A percentile compares a stretch with the other conserved stretches of the same genome.
Evolutionary conservation across 2,329 filamentous ascomycete species (phyloP).

Genomic region (Alternaria angustiovoidea): DNA sequence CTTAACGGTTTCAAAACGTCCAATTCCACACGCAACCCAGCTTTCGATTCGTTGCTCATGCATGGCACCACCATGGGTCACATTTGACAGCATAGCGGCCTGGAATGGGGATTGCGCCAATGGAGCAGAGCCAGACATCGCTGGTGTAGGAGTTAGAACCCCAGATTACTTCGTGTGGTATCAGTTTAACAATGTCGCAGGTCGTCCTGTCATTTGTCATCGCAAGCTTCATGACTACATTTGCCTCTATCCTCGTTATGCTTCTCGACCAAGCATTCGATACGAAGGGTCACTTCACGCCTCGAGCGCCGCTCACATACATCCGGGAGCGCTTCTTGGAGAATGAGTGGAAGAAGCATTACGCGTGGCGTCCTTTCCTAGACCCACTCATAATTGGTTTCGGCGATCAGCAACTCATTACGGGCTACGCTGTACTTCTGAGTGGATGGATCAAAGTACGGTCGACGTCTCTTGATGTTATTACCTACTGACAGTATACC

Average conservation of each 20-base stretch:
- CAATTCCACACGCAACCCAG: not conserved
- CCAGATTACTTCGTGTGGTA: not conserved
- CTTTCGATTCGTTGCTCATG: not conserved
- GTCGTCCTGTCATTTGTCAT: slow-evolving; percentile 43
- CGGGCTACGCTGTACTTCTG: slow-evolving; percentile 42
- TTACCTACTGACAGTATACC: not conserved
- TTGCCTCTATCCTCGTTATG: slow-evolving; percentile 43
- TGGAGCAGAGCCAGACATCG: slow-evolving; percentile 42
- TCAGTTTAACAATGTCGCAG: slow-evolving; percentile 15
- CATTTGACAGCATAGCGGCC: slow-evolving; percentile 33
- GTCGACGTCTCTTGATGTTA: not conserved
- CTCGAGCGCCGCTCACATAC: slow-evolving; percentile 30
- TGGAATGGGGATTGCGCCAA: slow-evolving; percentile 32
- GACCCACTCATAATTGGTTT: slow-evolving; percentile 44
- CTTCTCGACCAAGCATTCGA: slow-evolving; percentile 43
- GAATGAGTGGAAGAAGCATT: slow-evolving; percentile 41
- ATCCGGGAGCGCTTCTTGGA: slow-evolving; percentile 34
- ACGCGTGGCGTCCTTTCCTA: slow-evolving; percentile 41
- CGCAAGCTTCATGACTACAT: slow-evolving; percentile 41
- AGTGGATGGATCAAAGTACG: slow-evolving; percentile 43
- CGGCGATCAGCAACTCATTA: slow-evolving; percentile 44
- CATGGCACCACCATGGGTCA: slow-evolving; percentile 42
- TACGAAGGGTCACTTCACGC: slow-evolving; percentile 34
- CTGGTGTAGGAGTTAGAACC: slow-evolving; percentile 35
- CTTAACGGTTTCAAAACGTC: not conserved